Evolutionary conservation across 164 flowering plant species (phyloP), one percentile per base, ranked within the genome.

Genomic region (Magnolia sinica): DNA sequence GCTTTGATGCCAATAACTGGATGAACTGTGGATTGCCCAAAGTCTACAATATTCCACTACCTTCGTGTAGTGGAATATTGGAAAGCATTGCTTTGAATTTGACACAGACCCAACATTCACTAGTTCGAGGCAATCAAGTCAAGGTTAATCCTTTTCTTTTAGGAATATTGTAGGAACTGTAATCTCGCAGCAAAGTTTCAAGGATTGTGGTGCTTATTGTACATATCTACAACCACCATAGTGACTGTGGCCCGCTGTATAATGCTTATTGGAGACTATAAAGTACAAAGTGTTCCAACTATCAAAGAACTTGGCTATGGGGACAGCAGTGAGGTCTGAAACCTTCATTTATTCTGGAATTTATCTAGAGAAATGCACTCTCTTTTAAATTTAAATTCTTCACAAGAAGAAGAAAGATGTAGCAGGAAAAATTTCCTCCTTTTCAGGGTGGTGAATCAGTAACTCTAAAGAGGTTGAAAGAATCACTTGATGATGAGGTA

Each of bases 371-470:
- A 50, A 23, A 20, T 63, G 49, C 2, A 11, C 19, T 27, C 23
- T 10, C 73, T 67, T 7, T 68, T 8, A 52, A 1, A 52, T 8
- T 8, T 52, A 52, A 77, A 64, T 13, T 59, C 11, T 61, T 76
- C 27, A 67, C 55, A 27, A 51, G 27, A 24, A 24, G 27, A 59
- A 8, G 61, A 69, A 20, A 8, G 59, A 3, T 14, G 70, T 55
- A 83, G 81, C 87, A 95, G 99, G 90, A 88, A 82, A 91, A 88
- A 6, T 79, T 75, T 70, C 81, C 95, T 79, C 97, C 93, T 71
- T 92, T 93, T 76, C 88, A 77, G 81, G 98, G 99, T 20, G 99
- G 99, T 75, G 99, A 95, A 85, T 79, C 93, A 63, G 94, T 91
- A 86, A 95, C 94, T 37, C 78, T 93, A 78, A 91, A 85, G 86